Conservation (phyloP, 805 yeast genomes). For the Starmera quercuum region DNA sequence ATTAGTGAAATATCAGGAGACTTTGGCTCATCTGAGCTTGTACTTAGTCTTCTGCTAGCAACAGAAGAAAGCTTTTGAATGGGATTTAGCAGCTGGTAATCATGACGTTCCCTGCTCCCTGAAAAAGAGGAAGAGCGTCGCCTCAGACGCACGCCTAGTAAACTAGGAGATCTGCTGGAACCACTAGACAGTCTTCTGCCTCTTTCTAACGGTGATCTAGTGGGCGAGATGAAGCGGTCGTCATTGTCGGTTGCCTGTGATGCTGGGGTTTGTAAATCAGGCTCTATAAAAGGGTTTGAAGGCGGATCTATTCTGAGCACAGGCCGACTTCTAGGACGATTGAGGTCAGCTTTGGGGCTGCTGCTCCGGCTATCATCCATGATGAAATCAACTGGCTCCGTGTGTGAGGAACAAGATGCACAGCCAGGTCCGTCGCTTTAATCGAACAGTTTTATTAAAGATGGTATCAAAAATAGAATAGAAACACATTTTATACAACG, state of each 20-base stretch:
- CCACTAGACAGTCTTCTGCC: no score
- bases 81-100: neutral
- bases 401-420: no score
- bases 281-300: neutral
- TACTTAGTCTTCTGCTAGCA: neutral
- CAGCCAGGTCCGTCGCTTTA: no score
- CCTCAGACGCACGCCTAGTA: no score
- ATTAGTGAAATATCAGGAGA: neutral
- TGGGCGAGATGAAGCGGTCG: neutral
- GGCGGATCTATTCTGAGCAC: slow-evolving; percentile 1
- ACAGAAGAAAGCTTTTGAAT: neutral
- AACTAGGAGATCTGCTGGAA: no score
- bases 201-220: neutral
- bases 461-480: no score
- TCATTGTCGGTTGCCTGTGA: no score
- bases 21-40: neutral
- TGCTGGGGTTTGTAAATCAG: neutral
- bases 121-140: no score
- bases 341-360: neutral
- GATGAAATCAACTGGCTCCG: no score
- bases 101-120: neutral
- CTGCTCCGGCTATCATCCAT: no score
- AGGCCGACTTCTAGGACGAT: slow-evolving; percentile 1
- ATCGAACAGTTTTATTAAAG: no score
- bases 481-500: no score